phyloP scores from a whole-genome alignment of 192 early-diverging fungal genomes.

The Chytriomyces hyalinus region DNA sequence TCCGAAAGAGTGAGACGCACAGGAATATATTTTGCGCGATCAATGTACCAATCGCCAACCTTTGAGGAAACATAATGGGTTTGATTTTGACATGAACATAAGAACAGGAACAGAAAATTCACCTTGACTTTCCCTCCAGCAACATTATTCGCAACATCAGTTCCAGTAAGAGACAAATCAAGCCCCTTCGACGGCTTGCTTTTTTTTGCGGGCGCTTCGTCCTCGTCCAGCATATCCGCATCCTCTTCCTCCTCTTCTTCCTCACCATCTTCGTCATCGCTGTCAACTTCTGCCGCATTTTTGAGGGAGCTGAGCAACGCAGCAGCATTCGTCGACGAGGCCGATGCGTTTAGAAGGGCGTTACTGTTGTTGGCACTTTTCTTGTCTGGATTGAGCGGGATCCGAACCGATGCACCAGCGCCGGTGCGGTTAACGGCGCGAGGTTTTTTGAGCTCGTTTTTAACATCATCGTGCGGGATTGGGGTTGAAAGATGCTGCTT shows the following conservation, averaged over 20 bases:
- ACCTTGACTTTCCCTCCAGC: conserved; percentile 44
- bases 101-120: background rate
- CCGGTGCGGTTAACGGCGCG: too few species aligned
- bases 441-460: too few species aligned
- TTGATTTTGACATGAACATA: background rate
- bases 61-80: conserved; percentile 22
- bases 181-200: background rate
- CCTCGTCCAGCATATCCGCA: conserved; percentile 19
- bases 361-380: background rate
- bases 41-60: conserved; percentile 77
- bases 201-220: background rate
- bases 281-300: conserved; percentile 14
- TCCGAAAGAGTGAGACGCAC: conserved; percentile 87
- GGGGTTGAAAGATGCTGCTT: background rate
- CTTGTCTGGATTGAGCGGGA: background rate
- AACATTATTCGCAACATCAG: conserved; percentile 31
- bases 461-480: background rate
- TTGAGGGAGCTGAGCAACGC: background rate
- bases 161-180: conserved; percentile 38
- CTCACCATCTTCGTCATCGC: conserved; percentile 32
- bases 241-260: conserved; percentile 18
- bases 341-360: background rate
- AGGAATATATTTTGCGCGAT: conserved; percentile 93
- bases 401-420: background rate
- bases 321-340: background rate